Percentiles rank a stretch among this genome's conserved stretches.
Evolutionary conservation across 306 rosid genomes (phyloP).

Genomic region (Abrus pulchellus): DNA sequence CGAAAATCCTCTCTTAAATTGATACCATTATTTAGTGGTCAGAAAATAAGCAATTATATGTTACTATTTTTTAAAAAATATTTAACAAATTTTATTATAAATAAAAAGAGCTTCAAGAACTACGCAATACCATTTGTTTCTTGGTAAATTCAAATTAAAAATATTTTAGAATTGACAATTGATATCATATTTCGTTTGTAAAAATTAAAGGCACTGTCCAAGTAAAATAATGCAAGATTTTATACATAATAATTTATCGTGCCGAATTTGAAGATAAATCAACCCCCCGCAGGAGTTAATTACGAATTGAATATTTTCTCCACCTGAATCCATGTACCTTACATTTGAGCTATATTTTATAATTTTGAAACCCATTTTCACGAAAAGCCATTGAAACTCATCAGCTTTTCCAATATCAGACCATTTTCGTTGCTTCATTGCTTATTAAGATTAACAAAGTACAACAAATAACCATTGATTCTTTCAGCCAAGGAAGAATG

Average conservation of each 20-base stretch:
- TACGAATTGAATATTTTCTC: neutral
- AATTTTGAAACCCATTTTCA: neutral
- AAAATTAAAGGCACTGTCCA: neutral
- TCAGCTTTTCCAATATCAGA: neutral
- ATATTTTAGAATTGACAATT: neutral
- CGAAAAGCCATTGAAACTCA: neutral
- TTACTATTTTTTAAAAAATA: too few relatives aligned
- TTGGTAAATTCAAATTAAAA: neutral
- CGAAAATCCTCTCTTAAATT: too few relatives aligned
- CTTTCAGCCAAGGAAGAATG: conserved; percentile 10
- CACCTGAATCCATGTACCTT: too few relatives aligned
- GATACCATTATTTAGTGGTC: too few relatives aligned
- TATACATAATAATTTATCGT: neutral
- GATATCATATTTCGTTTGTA: neutral
- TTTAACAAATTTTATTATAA: neutral
- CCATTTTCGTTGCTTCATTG: neutral
- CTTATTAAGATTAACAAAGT: neutral
- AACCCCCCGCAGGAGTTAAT: neutral
- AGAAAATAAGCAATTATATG: too few relatives aligned
- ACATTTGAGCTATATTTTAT: too few relatives aligned
- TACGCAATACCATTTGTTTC: neutral
- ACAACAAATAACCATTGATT: neutral
- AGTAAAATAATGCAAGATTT: neutral
- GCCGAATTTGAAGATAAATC: neutral
- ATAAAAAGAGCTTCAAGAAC: neutral